A percentile compares a stretch with the other conserved stretches of the same genome.
phyloP scores from a whole-genome alignment of 129 eudicot species.

The Flaveria robusta region DNA sequence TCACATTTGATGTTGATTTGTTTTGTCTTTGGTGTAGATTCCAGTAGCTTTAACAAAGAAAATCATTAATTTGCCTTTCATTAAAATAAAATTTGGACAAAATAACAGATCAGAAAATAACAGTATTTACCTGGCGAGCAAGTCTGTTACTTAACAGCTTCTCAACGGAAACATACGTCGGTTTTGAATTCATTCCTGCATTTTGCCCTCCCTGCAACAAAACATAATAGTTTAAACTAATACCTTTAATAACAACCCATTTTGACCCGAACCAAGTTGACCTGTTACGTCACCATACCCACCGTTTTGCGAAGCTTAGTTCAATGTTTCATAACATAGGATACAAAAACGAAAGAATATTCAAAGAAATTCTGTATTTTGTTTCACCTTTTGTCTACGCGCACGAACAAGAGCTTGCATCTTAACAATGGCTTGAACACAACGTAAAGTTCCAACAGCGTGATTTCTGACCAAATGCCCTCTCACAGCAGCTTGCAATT shows the following conservation, averaged over 20 bases:
- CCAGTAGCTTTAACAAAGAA: constrained; percentile 52
- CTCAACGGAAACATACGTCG: constrained; percentile 51
- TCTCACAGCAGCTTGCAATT: constrained; percentile 90
- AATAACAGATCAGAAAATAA: background rate
- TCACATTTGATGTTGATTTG: constrained; percentile 70
- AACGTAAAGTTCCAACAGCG: constrained; percentile 89
- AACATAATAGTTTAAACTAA: background rate
- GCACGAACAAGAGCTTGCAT: constrained; percentile 85
- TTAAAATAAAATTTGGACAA: background rate
- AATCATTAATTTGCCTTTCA: background rate
- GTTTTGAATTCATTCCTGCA: constrained; percentile 32
- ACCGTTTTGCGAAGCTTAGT: background rate
- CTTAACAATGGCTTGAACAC: constrained; percentile 84
- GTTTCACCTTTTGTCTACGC: constrained; percentile 45
- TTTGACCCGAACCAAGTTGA: background rate
- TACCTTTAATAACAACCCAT: background rate
- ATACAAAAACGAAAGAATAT: background rate
- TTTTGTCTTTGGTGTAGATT: constrained; percentile 64
- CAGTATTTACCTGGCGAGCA: constrained; percentile 73
- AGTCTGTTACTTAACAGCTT: constrained; percentile 74
- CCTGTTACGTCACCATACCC: background rate
- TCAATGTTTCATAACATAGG: background rate
- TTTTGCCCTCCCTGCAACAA: constrained; percentile 52
- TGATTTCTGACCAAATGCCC: constrained; percentile 89
- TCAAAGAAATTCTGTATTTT: background rate